A percentile compares a stretch with the other conserved stretches of the same genome.
These are phyloP conservation scores for Telopea speciosissima DNA, from an alignment of 177 flowering plant species.

Conservation along the genomic window DNA sequence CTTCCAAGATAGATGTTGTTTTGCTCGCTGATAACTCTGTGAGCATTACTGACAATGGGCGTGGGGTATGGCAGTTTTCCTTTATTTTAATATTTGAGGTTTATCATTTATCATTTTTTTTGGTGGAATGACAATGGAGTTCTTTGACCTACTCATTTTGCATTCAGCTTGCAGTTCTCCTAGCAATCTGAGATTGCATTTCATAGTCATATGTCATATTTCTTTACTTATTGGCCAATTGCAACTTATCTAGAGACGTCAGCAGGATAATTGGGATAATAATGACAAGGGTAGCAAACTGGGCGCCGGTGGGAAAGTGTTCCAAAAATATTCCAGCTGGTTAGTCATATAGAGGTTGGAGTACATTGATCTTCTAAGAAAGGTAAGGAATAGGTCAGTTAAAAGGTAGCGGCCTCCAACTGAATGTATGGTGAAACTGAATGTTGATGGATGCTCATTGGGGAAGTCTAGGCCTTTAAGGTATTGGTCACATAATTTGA, in stretches of 20 bases:
- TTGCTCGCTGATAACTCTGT: conserved; percentile 78
- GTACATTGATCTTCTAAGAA: too few species aligned
- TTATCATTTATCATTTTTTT: not conserved
- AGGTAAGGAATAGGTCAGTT: too few species aligned
- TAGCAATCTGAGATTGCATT: not conserved
- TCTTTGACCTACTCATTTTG: not conserved
- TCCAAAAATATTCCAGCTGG: too few species aligned
- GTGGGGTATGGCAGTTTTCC: conserved; percentile 65
- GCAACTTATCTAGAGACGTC: not conserved
- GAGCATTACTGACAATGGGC: conserved; percentile 89
- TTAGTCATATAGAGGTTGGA: too few species aligned
- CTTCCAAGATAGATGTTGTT: conserved; percentile 66
- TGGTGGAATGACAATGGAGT: not conserved
- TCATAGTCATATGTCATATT: not conserved
- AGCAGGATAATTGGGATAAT: too few species aligned
- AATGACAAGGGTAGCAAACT: too few species aligned
- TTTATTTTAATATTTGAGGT: not conserved
- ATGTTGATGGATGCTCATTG: too few species aligned
- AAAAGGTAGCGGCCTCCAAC: too few species aligned
- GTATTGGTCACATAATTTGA: too few species aligned
- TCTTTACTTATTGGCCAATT: not conserved
- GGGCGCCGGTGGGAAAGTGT: too few species aligned
- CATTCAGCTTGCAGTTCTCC: not conserved
- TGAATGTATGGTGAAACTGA: too few species aligned
- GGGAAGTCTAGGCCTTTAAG: too few species aligned